Percentiles rank a stretch among this genome's conserved stretches.
Conservation (phyloP, 495 filamentous ascomycete species). For the Elasticomyces elasticus region DNA sequence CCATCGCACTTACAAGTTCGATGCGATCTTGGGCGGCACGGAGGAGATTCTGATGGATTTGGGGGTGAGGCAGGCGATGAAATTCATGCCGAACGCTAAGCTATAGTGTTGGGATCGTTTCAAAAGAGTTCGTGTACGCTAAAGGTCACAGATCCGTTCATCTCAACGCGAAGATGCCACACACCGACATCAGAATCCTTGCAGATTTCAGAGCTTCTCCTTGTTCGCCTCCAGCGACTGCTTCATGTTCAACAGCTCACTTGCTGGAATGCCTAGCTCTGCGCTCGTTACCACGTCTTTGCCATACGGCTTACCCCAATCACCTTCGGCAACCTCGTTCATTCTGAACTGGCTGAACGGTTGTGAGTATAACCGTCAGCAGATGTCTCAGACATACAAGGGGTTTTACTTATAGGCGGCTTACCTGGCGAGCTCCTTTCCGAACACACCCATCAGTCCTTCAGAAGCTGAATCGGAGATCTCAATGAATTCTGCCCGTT, state of each 20-base stretch:
- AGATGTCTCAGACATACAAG: no score
- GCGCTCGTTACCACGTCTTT: not conserved
- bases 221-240: conserved; percentile 1
- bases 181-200: no score
- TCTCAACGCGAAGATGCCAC: no score
- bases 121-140: not conserved
- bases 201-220: not conserved
- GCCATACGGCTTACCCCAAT: not conserved
- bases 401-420: no score
- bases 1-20: conserved; percentile 78
- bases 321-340: not conserved
- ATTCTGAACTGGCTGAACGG: not conserved
- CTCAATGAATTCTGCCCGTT: not conserved
- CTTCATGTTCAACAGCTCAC: not conserved
- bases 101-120: conserved; percentile 37
- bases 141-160: no score
- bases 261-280: not conserved
- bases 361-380: no score
- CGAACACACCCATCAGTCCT: not conserved
- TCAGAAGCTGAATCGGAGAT: not conserved
- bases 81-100: conserved; percentile 73
- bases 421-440: not conserved
- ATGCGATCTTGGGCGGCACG: conserved; percentile 74
- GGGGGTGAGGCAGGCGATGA: conserved; percentile 73
- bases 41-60: conserved; percentile 79